Evolutionary conservation across 257 asterid genomes (phyloP).

Genomic region (Rhazya stricta): DNA sequence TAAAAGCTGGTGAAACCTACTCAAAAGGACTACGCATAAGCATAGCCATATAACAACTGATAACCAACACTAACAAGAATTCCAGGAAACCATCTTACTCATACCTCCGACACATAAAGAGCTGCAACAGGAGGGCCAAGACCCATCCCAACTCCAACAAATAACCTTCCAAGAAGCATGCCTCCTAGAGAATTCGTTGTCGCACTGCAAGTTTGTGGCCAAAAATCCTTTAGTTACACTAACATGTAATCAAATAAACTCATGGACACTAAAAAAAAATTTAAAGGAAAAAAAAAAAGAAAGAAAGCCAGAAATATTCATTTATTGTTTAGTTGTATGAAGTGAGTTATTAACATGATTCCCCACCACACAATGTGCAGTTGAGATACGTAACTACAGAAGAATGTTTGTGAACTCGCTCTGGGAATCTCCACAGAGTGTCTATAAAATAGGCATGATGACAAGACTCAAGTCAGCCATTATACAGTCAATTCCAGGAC

Average conservation of each 20-base stretch:
- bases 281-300: too few relatives aligned
- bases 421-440: not conserved
- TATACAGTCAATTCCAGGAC: not conserved
- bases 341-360: not conserved
- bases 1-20: constrained; percentile 89
- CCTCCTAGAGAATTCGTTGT: constrained; percentile 63
- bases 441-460: not conserved
- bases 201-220: constrained; percentile 46
- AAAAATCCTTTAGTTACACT: constrained; percentile 9
- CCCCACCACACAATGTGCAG: not conserved
- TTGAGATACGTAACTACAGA: not conserved
- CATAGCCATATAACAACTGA: constrained; percentile 5
- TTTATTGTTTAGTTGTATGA: not conserved
- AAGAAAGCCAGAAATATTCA: not conserved
- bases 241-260: constrained; percentile 8
- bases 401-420: not conserved
- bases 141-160: constrained; percentile 93
- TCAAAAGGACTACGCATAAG: constrained; percentile 26
- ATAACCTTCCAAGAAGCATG: constrained; percentile 89
- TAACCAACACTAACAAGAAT: not conserved
- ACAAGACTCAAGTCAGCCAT: not conserved
- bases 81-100: constrained; percentile 8
- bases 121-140: constrained; percentile 96
- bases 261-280: too few relatives aligned
- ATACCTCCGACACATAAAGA: constrained; percentile 88